Conservation (phyloP, 805 yeast genomes). For the Candida sanyiensis region DNA sequence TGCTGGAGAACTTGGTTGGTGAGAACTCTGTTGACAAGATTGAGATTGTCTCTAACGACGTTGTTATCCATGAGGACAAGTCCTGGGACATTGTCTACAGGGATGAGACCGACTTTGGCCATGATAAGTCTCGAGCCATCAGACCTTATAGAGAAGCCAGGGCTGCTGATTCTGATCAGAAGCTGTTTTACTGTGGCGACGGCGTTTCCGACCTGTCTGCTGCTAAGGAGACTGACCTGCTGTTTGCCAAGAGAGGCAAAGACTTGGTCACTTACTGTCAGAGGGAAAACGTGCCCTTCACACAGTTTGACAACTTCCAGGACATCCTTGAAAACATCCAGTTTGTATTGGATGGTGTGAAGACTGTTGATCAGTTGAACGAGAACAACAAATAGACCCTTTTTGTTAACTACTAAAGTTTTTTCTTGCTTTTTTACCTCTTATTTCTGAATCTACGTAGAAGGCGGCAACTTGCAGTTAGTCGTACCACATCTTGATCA, state of each 20-base stretch:
- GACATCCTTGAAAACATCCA: conserved; percentile 66
- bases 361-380: conserved; percentile 30
- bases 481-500: conserved; percentile 97
- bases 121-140: conserved; percentile 86
- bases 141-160: conserved; percentile 33
- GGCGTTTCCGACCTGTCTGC: conserved; percentile 96
- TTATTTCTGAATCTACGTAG: background rate
- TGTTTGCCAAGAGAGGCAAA: conserved; percentile 90
- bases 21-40: conserved; percentile 64
- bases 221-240: conserved; percentile 87
- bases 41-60: conserved; percentile 79
- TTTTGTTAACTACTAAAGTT: no score
- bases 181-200: conserved; percentile 90
- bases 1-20: conserved; percentile 71
- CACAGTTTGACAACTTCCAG: conserved; percentile 69
- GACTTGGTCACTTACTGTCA: conserved; percentile 84
- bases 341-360: conserved; percentile 43
- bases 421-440: background rate
- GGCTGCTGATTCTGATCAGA: conserved; percentile 42
- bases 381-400: conserved; percentile 23
- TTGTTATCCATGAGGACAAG: conserved; percentile 46
- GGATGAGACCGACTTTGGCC: conserved; percentile 88
- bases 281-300: conserved; percentile 74
- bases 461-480: no score
- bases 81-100: conserved; percentile 82